Evolutionary conservation across 1,139 yeast genomes (phyloP).

Genomic region (Kodamaea alishanica): DNA sequence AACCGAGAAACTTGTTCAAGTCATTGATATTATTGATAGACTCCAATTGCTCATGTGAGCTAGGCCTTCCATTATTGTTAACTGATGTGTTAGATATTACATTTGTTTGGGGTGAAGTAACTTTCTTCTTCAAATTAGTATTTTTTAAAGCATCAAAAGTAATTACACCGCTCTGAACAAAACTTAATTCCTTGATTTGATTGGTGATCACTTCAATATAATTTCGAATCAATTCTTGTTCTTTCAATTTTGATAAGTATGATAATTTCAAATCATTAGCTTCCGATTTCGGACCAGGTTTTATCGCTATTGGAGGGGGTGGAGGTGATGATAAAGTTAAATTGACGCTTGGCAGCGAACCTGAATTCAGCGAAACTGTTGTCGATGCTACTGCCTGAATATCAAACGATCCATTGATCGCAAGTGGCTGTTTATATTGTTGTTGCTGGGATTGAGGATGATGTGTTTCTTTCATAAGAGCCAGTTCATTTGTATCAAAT

Average conservation of each 20-base stretch:
- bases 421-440: slow-evolving; percentile 2
- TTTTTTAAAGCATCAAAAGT: slow-evolving; percentile 40
- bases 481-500: background rate
- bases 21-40: slow-evolving; percentile 41
- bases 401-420: slow-evolving; percentile 1
- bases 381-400: slow-evolving; percentile 1
- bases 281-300: slow-evolving; percentile 17
- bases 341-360: background rate
- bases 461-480: slow-evolving; percentile 2
- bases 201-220: slow-evolving; percentile 44
- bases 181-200: slow-evolving; percentile 44
- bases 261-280: slow-evolving; percentile 27
- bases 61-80: background rate
- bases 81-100: slow-evolving; percentile 4
- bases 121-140: slow-evolving; percentile 6
- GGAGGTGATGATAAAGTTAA: slow-evolving; percentile 6
- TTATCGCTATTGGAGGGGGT: slow-evolving; percentile 13
- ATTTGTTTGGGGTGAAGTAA: background rate
- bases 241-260: slow-evolving; percentile 40
- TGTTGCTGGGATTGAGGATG: slow-evolving; percentile 6
- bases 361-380: too few species aligned
- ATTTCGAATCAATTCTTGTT: slow-evolving; percentile 43
- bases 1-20: slow-evolving; percentile 41
- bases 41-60: slow-evolving; percentile 34
- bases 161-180: slow-evolving; percentile 47